Percentiles rank a stretch among this genome's conserved stretches.
phyloP scores from a whole-genome alignment of 768 basidiomycete species.

The Myochromella boudieri region DNA sequence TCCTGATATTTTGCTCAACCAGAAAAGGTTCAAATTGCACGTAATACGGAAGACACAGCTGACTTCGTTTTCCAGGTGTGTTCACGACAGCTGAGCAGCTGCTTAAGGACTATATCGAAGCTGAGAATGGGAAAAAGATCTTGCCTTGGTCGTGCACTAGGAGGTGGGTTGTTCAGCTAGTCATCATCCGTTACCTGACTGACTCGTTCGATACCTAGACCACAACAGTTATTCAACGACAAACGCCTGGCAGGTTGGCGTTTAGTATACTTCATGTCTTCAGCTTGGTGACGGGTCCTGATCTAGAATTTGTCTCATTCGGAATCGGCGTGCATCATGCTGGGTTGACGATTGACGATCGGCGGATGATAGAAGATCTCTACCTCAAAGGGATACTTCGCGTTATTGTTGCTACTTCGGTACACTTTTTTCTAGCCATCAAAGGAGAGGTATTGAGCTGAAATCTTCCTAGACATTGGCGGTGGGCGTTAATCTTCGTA shows the following conservation, averaged over 20 bases:
- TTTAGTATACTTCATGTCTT: neutral
- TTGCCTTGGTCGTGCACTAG: constrained; percentile 72
- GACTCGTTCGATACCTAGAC: too few relatives aligned
- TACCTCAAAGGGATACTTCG: constrained; percentile 65
- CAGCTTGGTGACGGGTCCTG: neutral
- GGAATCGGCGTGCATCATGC: constrained; percentile 95
- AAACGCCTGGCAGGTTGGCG: constrained; percentile 62
- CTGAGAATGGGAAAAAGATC: constrained; percentile 41
- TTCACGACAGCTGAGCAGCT: constrained; percentile 74
- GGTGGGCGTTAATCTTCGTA: constrained; percentile 94
- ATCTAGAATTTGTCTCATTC: constrained; percentile 55
- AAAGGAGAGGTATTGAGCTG: too few relatives aligned
- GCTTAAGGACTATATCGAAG: constrained; percentile 66
- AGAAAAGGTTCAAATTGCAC: constrained; percentile 60
- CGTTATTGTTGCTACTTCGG: constrained; percentile 82
- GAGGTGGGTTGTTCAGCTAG: too few relatives aligned
- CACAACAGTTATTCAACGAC: constrained; percentile 60
- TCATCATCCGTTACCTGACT: too few relatives aligned
- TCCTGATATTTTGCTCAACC: constrained; percentile 86
- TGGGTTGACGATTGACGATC: constrained; percentile 73
- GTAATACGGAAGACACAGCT: neutral
- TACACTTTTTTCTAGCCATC: too few relatives aligned
- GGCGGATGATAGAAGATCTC: constrained; percentile 69
- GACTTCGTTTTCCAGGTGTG: constrained; percentile 39
- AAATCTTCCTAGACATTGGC: constrained; percentile 71